A percentile compares a stretch with the other conserved stretches of the same genome.
Evolutionary conservation across 805 yeast species (phyloP).

Genomic region (Wickerhamiella occidentalis): DNA sequence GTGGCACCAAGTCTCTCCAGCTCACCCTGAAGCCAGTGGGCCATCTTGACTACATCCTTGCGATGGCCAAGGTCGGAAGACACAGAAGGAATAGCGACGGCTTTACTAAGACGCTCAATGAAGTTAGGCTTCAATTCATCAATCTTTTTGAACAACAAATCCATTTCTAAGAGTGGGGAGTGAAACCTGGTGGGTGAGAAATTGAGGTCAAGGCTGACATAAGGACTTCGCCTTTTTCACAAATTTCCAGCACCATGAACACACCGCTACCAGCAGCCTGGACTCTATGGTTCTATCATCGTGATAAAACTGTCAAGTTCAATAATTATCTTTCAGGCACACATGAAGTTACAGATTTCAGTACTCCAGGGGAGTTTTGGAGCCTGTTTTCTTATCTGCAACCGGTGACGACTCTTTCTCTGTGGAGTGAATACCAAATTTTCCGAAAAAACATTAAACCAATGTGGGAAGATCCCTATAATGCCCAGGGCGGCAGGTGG

Average conservation of each 20-base stretch:
- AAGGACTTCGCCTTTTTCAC: not conserved
- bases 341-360: constrained; percentile 75
- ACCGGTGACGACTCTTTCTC: constrained; percentile 20
- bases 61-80: constrained; percentile 82
- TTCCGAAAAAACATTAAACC: constrained; percentile 52
- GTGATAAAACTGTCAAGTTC: constrained; percentile 21
- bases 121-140: constrained; percentile 65
- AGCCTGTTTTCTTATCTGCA: constrained; percentile 66
- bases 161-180: constrained; percentile 14
- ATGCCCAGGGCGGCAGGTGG: constrained; percentile 53
- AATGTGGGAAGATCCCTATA: constrained; percentile 56
- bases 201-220: constrained; percentile 8
- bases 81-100: constrained; percentile 92
- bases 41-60: constrained; percentile 82
- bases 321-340: constrained; percentile 23
- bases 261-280: constrained; percentile 19
- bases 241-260: not conserved
- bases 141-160: constrained; percentile 41
- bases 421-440: constrained; percentile 39
- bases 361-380: constrained; percentile 93
- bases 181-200: constrained; percentile 2
- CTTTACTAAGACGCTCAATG: constrained; percentile 43
- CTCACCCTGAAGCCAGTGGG: constrained; percentile 63
- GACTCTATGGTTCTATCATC: constrained; percentile 26
- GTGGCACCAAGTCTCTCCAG: constrained; percentile 61